A percentile compares a stretch with the other conserved stretches of the same genome.
Evolutionary conservation across 1,284 basidiomycete genomes (phyloP).

Genomic region (Ceratobasidium sp.): DNA sequence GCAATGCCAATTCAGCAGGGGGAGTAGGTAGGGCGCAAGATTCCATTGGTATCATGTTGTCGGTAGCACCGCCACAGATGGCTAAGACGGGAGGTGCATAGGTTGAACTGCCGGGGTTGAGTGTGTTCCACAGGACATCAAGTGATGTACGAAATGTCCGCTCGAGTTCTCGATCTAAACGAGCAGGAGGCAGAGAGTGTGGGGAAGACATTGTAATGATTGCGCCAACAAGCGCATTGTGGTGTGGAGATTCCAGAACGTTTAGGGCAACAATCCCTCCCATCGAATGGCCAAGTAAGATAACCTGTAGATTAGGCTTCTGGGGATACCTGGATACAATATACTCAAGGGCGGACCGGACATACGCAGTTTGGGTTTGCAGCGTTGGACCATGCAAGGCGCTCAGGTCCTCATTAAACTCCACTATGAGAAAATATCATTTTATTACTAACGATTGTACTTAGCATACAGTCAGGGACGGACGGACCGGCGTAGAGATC

Average conservation of each 20-base stretch:
- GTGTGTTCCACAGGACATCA: conserved; percentile 55
- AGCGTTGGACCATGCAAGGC: conserved; percentile 95
- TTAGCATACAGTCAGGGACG: conserved; percentile 17
- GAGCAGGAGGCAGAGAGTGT: conserved; percentile 88
- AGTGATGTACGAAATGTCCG: conserved; percentile 55
- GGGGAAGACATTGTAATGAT: conserved; percentile 97
- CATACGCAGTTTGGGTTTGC: conserved; percentile 84
- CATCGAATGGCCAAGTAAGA: conserved; percentile 96
- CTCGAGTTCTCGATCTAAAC: conserved; percentile 87
- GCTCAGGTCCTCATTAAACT: conserved; percentile 98
- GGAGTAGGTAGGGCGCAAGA: conserved; percentile 77
- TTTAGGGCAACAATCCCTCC: conserved; percentile 93
- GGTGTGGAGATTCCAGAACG: conserved; percentile 69
- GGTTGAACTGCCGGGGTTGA: conserved; percentile 58
- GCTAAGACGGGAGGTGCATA: conserved; percentile 75
- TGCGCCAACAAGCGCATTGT: conserved; percentile 70
- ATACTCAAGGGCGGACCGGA: conserved; percentile 78
- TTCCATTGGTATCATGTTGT: conserved; percentile 94
- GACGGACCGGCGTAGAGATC: conserved; percentile 86
- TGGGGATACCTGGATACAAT: conserved; percentile 83
- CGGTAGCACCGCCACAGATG: conserved; percentile 92
- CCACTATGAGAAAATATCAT: conserved; percentile 67
- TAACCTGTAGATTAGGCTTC: conserved; percentile 67
- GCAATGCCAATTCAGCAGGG: conserved; percentile 39
- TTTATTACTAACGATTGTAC: conserved; percentile 6